phyloP scores from a whole-genome alignment of 352 stramenopile species.

The Thalassiosira mediterranea region DNA sequence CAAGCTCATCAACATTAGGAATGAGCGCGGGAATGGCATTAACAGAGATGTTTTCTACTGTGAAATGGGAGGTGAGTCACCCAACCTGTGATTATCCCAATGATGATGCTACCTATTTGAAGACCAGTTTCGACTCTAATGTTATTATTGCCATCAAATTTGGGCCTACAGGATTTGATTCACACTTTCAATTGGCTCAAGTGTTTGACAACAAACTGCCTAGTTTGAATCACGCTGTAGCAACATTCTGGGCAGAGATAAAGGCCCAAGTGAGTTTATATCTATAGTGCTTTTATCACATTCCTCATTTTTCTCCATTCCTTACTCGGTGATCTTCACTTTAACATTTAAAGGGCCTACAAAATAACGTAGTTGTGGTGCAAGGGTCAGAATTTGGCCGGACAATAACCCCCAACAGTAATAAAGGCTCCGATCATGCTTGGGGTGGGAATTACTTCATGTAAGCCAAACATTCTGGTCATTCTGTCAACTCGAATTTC shows the following conservation, averaged over 20 bases:
- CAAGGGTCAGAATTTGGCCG: slow-evolving; percentile 71
- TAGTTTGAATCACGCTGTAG: slow-evolving; percentile 61
- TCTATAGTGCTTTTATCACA: too few relatives aligned
- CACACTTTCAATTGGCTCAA: slow-evolving; percentile 58
- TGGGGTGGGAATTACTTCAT: slow-evolving; percentile 56
- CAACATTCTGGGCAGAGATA: slow-evolving; percentile 69
- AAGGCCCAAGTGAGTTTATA: slow-evolving; percentile 13
- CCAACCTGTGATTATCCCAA: too few relatives aligned
- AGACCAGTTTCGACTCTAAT: slow-evolving; percentile 53
- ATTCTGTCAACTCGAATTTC: background rate
- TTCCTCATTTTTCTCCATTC: too few relatives aligned
- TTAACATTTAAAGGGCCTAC: slow-evolving; percentile 24
- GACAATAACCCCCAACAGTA: slow-evolving; percentile 73
- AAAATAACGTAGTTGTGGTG: slow-evolving; percentile 57
- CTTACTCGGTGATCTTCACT: background rate
- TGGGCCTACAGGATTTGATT: slow-evolving; percentile 77
- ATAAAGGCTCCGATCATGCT: slow-evolving; percentile 46
- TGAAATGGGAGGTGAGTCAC: slow-evolving; percentile 52
- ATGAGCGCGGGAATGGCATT: slow-evolving; percentile 58
- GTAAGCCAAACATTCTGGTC: background rate
- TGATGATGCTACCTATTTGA: background rate
- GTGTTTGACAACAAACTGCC: slow-evolving; percentile 58
- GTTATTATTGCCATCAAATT: too few relatives aligned
- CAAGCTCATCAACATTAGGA: slow-evolving; percentile 65
- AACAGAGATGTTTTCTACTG: slow-evolving; percentile 75